Evolutionary conservation across 1,284 basidiomycete species (phyloP).

Genomic region (Cronartium quercuum): DNA sequence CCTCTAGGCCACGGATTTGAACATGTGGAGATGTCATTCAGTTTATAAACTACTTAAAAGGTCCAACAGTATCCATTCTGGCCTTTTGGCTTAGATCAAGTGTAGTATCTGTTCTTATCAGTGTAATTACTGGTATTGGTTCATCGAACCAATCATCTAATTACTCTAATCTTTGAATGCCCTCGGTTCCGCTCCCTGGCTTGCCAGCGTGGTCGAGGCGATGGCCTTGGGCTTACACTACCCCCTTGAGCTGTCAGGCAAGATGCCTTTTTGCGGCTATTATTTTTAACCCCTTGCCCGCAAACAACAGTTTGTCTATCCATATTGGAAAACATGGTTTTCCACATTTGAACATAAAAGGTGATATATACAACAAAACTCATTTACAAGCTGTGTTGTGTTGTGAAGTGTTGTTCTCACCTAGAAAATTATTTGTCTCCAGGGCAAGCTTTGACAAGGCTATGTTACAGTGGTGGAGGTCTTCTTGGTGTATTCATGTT

Average conservation of each 20-base stretch:
- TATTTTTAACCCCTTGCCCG: too few species aligned
- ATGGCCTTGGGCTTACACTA: constrained; percentile 39
- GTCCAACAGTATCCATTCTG: constrained; percentile 54
- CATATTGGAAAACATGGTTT: too few species aligned
- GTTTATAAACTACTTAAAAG: not conserved
- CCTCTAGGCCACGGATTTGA: not conserved
- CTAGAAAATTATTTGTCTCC: too few species aligned
- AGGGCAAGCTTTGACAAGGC: too few species aligned
- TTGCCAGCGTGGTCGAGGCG: constrained; percentile 29
- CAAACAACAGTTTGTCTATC: too few species aligned
- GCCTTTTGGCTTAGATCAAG: constrained; percentile 95
- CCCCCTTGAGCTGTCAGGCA: constrained; percentile 36
- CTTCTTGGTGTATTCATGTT: too few species aligned
- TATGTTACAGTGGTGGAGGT: too few species aligned
- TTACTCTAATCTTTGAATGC: constrained; percentile 38
- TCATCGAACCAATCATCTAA: constrained; percentile 14
- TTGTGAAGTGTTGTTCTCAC: too few species aligned
- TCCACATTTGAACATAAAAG: too few species aligned
- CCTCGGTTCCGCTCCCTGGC: constrained; percentile 12
- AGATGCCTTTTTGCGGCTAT: not conserved
- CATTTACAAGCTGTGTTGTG: too few species aligned
- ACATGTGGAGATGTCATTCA: not conserved
- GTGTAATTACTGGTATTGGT: constrained; percentile 38
- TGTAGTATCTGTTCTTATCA: constrained; percentile 86
- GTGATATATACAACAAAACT: too few species aligned